These are phyloP conservation scores for Schwanniomyces sp. DNA, from an alignment of 805 yeast genomes.

Conservation along the genomic window DNA sequence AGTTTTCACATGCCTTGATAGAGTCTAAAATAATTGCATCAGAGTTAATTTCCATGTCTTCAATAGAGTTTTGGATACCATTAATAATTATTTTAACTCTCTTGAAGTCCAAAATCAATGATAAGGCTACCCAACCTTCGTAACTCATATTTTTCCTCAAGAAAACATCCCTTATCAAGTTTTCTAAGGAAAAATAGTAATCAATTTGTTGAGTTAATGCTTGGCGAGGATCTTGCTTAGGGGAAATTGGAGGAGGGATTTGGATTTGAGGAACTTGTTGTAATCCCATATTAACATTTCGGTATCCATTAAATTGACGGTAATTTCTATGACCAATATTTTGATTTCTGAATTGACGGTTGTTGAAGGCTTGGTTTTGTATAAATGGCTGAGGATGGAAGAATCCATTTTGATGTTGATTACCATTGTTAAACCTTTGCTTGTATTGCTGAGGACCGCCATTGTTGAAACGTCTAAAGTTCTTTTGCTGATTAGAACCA, in stretches of 20 bases:
- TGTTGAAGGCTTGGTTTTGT: constrained; percentile 24
- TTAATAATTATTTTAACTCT: constrained; percentile 62
- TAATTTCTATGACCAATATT: constrained; percentile 14
- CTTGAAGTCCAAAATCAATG: constrained; percentile 65
- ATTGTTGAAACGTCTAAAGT: constrained; percentile 26
- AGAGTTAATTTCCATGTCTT: constrained; percentile 21
- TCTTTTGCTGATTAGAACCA: constrained; percentile 17
- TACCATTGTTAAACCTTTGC: constrained; percentile 17
- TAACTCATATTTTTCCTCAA: constrained; percentile 79
- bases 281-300: constrained; percentile 7
- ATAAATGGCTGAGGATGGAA: constrained; percentile 33
- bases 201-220: constrained; percentile 66
- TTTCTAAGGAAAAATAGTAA: constrained; percentile 87
- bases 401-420: constrained; percentile 22
- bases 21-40: constrained; percentile 50
- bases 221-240: constrained; percentile 44
- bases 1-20: constrained; percentile 49
- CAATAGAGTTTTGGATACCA: constrained; percentile 35
- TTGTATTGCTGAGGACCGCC: constrained; percentile 14
- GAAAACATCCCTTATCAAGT: constrained; percentile 79
- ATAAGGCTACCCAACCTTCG: constrained; percentile 69
- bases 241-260: constrained; percentile 48
- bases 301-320: constrained; percentile 11
- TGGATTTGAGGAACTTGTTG: constrained; percentile 21
- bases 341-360: constrained; percentile 24